Evolutionary conservation across 495 filamentous ascomycete genomes (phyloP).

Genomic region (Pseudoneurospora amorphoporcata): DNA sequence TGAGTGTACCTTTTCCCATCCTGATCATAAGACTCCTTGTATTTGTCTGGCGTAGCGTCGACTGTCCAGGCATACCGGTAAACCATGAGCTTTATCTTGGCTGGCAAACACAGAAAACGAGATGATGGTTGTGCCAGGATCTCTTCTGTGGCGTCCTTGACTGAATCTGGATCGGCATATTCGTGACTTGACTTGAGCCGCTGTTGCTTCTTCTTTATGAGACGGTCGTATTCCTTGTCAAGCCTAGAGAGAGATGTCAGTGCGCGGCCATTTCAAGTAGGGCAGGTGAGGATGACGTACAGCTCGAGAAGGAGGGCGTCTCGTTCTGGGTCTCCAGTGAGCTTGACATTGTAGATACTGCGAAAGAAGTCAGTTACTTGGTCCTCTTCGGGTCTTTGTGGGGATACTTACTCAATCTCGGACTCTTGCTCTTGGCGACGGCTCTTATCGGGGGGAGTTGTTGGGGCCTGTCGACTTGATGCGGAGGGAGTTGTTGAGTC

Average conservation of each 20-base stretch:
- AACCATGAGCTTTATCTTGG: neutral
- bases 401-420: slow-evolving; percentile 51
- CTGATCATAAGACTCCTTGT: neutral
- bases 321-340: slow-evolving; percentile 64
- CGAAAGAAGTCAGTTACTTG: slow-evolving; percentile 11
- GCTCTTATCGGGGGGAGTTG: slow-evolving; percentile 20
- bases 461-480: neutral
- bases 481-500: too few relatives aligned
- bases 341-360: slow-evolving; percentile 41
- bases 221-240: slow-evolving; percentile 63
- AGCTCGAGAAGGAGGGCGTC: slow-evolving; percentile 27
- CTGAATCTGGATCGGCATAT: neutral
- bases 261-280: neutral
- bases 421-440: slow-evolving; percentile 48
- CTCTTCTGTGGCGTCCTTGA: neutral
- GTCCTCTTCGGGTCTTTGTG: neutral
- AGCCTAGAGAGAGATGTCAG: slow-evolving; percentile 38
- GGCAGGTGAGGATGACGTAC: slow-evolving; percentile 12
- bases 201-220: slow-evolving; percentile 67
- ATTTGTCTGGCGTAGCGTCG: neutral
- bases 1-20: neutral
- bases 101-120: neutral
- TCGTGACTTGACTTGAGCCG: slow-evolving; percentile 17
- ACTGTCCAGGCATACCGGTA: neutral
- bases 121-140: neutral